These are phyloP conservation scores for Hypoxylon sp. DNA, from an alignment of 2,329 filamentous ascomycete species.

Conservation along the genomic window DNA sequence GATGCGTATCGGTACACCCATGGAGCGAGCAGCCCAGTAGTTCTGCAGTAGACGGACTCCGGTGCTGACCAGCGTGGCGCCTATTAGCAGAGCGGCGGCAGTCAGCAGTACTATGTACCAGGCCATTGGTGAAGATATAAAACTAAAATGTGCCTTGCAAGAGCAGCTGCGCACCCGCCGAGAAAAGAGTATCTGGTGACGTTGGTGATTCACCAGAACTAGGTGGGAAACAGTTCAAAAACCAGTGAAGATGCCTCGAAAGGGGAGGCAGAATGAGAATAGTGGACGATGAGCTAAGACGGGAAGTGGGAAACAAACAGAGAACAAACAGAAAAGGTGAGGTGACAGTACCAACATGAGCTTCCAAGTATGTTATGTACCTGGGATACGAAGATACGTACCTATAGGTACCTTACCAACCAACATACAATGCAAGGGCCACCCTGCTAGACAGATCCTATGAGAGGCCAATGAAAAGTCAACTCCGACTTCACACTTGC, in stretches of 20 bases:
- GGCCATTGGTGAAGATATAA: slow-evolving; percentile 16
- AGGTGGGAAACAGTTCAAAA: background rate
- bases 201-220: background rate
- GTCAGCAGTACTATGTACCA: slow-evolving; percentile 9
- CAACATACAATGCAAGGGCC: too few species aligned
- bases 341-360: background rate
- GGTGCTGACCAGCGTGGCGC: slow-evolving; percentile 1
- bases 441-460: too few species aligned
- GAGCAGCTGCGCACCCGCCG: background rate
- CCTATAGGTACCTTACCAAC: too few species aligned
- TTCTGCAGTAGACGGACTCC: slow-evolving; percentile 28
- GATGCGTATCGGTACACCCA: slow-evolving; percentile 51
- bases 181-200: slow-evolving; percentile 11
- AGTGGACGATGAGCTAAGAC: background rate
- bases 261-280: background rate
- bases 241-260: background rate
- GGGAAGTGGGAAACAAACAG: background rate
- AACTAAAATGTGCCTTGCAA: slow-evolving; percentile 3
- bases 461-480: too few species aligned
- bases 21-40: slow-evolving; percentile 44
- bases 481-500: too few species aligned
- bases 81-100: slow-evolving; percentile 4
- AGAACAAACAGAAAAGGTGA: background rate
- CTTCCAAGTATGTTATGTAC: too few species aligned
- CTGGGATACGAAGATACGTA: too few species aligned